Conservation (phyloP, 768 basidiomycete species). For the Gymnopilus junonius region DNA sequence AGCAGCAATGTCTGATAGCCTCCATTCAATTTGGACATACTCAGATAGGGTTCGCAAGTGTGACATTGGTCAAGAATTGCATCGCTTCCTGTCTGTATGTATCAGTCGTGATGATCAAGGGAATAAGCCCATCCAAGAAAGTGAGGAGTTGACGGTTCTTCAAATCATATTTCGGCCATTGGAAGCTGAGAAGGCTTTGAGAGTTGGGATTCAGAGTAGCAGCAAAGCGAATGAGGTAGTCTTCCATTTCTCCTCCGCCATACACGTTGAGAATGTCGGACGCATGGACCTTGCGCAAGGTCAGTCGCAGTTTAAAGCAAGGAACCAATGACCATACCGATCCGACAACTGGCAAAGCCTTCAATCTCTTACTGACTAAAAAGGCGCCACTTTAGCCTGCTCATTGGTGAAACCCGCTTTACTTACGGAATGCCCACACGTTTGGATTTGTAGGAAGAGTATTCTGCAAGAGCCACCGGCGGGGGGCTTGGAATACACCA, state of each 20-base stretch:
- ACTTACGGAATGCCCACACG: slow-evolving; percentile 45
- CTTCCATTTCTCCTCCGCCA: slow-evolving; percentile 43
- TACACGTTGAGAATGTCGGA: slow-evolving; percentile 47
- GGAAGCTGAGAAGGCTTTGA: slow-evolving; percentile 7
- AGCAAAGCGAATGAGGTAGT: slow-evolving; percentile 50
- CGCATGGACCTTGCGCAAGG: slow-evolving; percentile 37
- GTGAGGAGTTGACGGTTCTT: slow-evolving; percentile 31
- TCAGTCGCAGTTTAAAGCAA: not conserved
- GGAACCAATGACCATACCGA: slow-evolving; percentile 33
- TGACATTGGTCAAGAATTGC: slow-evolving; percentile 29
- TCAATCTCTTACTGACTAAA: slow-evolving; percentile 49
- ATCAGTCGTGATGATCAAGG: slow-evolving; percentile 30
- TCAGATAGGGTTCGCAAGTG: slow-evolving; percentile 23
- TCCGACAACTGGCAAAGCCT: slow-evolving; percentile 43
- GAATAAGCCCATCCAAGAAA: slow-evolving; percentile 33
- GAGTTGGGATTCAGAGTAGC: slow-evolving; percentile 28
- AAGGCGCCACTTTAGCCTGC: not conserved
- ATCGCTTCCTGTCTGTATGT: slow-evolving; percentile 32
- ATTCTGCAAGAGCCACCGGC: slow-evolving; percentile 46
- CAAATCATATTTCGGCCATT: slow-evolving; percentile 29
- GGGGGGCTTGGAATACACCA: slow-evolving; percentile 48
- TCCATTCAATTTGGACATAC: not conserved
- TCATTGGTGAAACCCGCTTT: not conserved
- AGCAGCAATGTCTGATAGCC: not conserved
- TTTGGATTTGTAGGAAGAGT: slow-evolving; percentile 36